These are phyloP conservation scores for Zygosaccharomyces rouxii DNA, from an alignment of 805 yeast species.

Conservation along the genomic window DNA sequence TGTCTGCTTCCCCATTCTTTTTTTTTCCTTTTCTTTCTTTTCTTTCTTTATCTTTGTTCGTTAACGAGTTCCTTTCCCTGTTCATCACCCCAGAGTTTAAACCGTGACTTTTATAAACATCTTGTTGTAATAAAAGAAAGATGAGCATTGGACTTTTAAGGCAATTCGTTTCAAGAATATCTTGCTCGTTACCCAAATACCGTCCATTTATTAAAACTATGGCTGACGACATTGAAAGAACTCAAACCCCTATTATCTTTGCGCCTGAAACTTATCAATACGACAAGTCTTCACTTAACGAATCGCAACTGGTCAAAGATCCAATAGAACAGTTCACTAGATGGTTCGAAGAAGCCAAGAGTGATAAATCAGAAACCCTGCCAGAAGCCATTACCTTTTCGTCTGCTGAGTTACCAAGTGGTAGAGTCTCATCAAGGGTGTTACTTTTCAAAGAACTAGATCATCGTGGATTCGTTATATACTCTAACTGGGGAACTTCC, in stretches of 20 bases:
- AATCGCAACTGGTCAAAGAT: slow-evolving; percentile 46
- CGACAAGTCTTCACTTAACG: slow-evolving; percentile 58
- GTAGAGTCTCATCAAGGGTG: slow-evolving; percentile 81
- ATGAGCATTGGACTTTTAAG: not conserved
- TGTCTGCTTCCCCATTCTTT: not conserved
- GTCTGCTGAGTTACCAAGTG: slow-evolving; percentile 83
- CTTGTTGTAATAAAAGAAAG: not conserved
- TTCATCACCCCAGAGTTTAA: not conserved
- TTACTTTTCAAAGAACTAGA: slow-evolving; percentile 90
- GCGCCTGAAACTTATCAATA: slow-evolving; percentile 91
- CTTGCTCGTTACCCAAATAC: not conserved
- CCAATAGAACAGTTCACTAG: slow-evolving; percentile 75
- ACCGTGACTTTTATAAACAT: not conserved
- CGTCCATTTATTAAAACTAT: slow-evolving; percentile 5
- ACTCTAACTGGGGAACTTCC: slow-evolving; percentile 87
- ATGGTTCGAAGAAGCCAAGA: slow-evolving; percentile 80
- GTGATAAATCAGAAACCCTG: slow-evolving; percentile 47
- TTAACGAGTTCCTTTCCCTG: not conserved
- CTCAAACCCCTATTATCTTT: slow-evolving; percentile 41
- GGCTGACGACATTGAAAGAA: slow-evolving; percentile 22
- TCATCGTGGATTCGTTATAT: slow-evolving; percentile 74
- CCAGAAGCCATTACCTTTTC: slow-evolving; percentile 88
- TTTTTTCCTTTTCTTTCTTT: not conserved
- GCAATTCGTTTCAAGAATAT: not conserved
- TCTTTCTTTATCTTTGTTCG: not conserved